Base-by-base conservation (phyloP, 2,329 filamentous ascomycete genomes). In the Pyrenochaeta sp. region DNA sequence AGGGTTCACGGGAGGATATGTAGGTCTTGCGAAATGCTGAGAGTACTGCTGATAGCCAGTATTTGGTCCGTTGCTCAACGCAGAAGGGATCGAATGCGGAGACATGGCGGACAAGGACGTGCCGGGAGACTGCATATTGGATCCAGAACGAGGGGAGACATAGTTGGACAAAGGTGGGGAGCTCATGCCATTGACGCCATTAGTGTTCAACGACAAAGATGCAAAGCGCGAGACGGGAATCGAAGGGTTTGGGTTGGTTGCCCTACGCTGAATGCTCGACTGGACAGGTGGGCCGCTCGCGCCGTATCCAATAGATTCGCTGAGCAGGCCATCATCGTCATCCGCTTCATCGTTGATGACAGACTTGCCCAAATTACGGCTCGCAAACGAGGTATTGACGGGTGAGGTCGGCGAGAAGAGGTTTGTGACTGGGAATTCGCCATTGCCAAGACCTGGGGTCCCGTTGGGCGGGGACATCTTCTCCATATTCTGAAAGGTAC, bases 1-100 rank as follows among this genome's bases (percentile, higher is more conserved):
- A 0, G 93, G 94, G 64, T 98, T 98, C 56, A 91, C 90, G 0
- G 93, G 90, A 12, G 94, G 94, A 58, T 92, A 90, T 56, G 88
- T 89, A 58, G 87, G 86, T 67, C 81, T 83, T 59, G 79, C 82
- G 63, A 84, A 90, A 54, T 85, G 82, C 61, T 83, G 79, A 48
- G 79, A 82, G 32, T 81, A 80, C 60, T 85, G 80, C 60, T 84
- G 83, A 66, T 83, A 89, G 51, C 80, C 64, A 40, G 80, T 77
- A 47, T 80, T 83, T 12, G 78, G 73, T 6, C 76, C 77, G 54
- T 78, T 75, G 54, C 76, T 81, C 73, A 87, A 78, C 6, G 77
- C 71, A 1, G 81, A 82, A 2, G 87, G 85, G 6, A 88, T 86
- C 72, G 88, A 86, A 37, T 84, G 78, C 7, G 80, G 70, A 21